A percentile compares a stretch with the other conserved stretches of the same genome.
These are phyloP conservation scores for Akanthomyces dipterigenus DNA, from an alignment of 2,329 filamentous ascomycete species.

Conservation along the genomic window DNA sequence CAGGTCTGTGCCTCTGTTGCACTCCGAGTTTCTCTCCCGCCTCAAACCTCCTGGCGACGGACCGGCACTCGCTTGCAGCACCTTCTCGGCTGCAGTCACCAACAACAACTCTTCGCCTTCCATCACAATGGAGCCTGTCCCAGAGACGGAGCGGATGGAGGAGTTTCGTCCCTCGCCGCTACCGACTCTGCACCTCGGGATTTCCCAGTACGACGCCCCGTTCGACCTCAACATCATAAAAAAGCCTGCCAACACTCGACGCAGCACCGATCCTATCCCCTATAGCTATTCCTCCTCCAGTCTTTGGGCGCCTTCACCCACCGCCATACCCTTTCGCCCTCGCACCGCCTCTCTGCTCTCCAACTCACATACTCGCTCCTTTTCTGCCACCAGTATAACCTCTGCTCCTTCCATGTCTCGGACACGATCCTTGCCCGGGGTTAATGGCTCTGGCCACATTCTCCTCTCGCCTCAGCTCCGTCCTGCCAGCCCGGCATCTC, in stretches of 20 bases:
- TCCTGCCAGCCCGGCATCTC: constrained; percentile 49
- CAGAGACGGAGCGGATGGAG: constrained; percentile 62
- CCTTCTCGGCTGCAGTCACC: background rate
- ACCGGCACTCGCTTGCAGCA: background rate
- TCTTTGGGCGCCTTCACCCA: constrained; percentile 39
- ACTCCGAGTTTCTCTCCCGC: background rate
- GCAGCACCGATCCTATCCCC: constrained; percentile 52
- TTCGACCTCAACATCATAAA: constrained; percentile 37
- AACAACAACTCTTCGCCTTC: background rate
- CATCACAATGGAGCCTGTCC: constrained; percentile 55
- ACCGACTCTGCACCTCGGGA: constrained; percentile 45
- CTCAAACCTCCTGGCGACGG: background rate
- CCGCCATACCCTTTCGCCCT: constrained; percentile 49
- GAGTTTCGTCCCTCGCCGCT: constrained; percentile 55
- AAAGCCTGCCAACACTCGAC: constrained; percentile 48
- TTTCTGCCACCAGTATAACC: constrained; percentile 45
- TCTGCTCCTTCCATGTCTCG: constrained; percentile 50
- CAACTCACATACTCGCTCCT: constrained; percentile 49
- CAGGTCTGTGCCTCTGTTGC: background rate
- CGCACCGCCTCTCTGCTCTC: constrained; percentile 57
- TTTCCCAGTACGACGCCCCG: constrained; percentile 29
- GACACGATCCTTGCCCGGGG: constrained; percentile 58
- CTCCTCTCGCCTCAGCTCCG: constrained; percentile 47
- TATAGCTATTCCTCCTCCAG: constrained; percentile 49
- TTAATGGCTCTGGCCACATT: constrained; percentile 53